Evolutionary conservation across 2,329 filamentous ascomycete species (phyloP).

Genomic region (Ophiostoma sp.): DNA sequence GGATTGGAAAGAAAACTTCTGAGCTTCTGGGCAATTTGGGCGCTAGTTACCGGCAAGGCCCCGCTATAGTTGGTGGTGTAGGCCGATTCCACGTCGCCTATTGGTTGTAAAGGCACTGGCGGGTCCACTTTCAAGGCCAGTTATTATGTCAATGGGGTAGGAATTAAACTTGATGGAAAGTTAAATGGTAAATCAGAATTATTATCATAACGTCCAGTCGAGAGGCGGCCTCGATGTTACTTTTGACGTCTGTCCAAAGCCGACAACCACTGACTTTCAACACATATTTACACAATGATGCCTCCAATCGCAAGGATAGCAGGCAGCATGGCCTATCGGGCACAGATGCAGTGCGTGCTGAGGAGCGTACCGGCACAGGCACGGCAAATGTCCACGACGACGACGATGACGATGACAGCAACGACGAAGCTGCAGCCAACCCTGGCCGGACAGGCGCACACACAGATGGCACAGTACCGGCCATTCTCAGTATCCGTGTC

Average conservation of each 20-base stretch:
- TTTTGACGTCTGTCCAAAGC: too few relatives aligned
- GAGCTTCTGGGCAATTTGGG: not conserved
- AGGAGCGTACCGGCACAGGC: not conserved
- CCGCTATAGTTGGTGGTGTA: not conserved
- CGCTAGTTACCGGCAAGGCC: not conserved
- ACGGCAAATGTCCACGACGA: constrained; percentile 1
- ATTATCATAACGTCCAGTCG: not conserved
- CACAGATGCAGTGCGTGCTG: constrained; percentile 16
- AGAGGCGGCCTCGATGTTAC: not conserved
- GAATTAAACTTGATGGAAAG: constrained; percentile 16
- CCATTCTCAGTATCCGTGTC: not conserved
- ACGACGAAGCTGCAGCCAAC: not conserved
- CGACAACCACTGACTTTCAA: not conserved
- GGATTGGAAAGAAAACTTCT: not conserved
- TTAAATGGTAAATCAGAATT: constrained; percentile 18
- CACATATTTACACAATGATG: constrained; percentile 19
- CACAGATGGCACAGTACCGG: not conserved
- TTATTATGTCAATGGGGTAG: not conserved
- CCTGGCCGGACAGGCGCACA: not conserved
- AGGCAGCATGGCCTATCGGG: constrained; percentile 13
- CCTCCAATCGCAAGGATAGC: constrained; percentile 22
- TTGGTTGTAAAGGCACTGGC: not conserved
- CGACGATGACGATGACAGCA: not conserved
- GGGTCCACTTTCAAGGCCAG: not conserved
- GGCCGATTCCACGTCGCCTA: not conserved